phyloP scores from a whole-genome alignment of 768 basidiomycete species.

The Kondoa malvinella region DNA sequence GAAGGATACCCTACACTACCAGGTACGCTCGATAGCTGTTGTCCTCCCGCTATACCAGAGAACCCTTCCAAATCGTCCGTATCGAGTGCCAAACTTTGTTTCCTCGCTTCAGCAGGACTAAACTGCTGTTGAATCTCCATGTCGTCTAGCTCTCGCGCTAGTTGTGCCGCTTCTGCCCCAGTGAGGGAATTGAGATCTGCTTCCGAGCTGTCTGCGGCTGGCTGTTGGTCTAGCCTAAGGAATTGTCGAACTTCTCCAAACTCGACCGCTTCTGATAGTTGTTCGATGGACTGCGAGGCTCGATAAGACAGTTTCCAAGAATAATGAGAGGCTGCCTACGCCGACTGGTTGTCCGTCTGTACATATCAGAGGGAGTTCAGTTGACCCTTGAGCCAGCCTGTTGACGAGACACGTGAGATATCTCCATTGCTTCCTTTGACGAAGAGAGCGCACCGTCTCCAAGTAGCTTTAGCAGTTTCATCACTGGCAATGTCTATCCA shows the following conservation, averaged over 20 bases:
- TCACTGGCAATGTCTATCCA: not conserved
- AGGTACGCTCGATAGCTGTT: not conserved
- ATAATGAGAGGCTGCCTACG: not conserved
- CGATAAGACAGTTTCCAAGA: not conserved
- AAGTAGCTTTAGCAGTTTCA: not conserved
- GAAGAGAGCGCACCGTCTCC: no score
- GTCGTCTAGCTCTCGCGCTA: not conserved
- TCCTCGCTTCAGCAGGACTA: not conserved
- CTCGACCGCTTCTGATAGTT: conserved; percentile 7
- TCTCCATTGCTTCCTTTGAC: no score
- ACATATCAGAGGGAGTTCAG: not conserved
- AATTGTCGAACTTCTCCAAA: conserved; percentile 8
- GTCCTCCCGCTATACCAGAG: not conserved
- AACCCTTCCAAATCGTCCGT: not conserved
- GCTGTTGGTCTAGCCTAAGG: not conserved
- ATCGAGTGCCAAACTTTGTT: not conserved
- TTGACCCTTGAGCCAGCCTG: not conserved
- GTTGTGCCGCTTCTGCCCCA: not conserved
- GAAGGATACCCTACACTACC: not conserved
- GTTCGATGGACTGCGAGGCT: not conserved
- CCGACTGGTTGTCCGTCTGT: not conserved
- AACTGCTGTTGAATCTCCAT: not conserved
- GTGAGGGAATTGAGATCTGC: not conserved
- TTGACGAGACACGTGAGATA: no score
- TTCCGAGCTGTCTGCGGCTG: not conserved